Evolutionary conservation across 2,329 filamentous ascomycete species (phyloP).

Genomic region (Diaporthe caulivora): DNA sequence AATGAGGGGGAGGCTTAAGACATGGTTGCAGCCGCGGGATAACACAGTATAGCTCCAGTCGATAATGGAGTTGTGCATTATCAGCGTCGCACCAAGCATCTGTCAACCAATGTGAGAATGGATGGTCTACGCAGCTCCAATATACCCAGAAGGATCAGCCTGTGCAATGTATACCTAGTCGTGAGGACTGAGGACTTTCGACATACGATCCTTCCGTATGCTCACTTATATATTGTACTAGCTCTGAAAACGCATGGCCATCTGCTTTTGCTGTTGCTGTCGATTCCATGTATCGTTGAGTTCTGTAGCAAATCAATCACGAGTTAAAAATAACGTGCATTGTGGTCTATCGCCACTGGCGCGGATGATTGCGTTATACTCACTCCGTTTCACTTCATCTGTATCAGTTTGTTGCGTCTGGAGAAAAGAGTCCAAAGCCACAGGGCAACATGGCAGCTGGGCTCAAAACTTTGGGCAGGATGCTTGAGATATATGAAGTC

Average conservation of each 20-base stretch:
- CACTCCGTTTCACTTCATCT: no score
- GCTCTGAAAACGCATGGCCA: no score
- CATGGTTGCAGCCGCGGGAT: slow-evolving; percentile 3
- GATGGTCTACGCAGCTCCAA: neutral
- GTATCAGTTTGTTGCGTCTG: neutral
- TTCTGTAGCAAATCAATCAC: no score
- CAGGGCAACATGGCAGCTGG: neutral
- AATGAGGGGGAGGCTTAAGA: slow-evolving; percentile 3
- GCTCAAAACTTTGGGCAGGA: neutral
- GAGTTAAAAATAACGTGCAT: no score
- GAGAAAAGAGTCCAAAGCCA: neutral
- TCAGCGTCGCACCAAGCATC: neutral
- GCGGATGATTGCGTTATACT: no score
- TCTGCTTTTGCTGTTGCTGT: no score
- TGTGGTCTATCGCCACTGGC: no score
- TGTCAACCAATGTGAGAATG: neutral
- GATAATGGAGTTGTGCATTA: slow-evolving; percentile 1
- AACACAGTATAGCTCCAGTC: neutral
- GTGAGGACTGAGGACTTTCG: no score
- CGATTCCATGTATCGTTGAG: no score
- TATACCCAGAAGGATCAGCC: neutral
- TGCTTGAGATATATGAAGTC: neutral
- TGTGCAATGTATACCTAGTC: neutral
- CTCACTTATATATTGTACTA: no score
- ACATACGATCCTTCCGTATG: no score